A percentile compares a stretch with the other conserved stretches of the same genome.
Conservation (phyloP, 495 filamentous ascomycete species). For the Neurospora sublineolata region DNA sequence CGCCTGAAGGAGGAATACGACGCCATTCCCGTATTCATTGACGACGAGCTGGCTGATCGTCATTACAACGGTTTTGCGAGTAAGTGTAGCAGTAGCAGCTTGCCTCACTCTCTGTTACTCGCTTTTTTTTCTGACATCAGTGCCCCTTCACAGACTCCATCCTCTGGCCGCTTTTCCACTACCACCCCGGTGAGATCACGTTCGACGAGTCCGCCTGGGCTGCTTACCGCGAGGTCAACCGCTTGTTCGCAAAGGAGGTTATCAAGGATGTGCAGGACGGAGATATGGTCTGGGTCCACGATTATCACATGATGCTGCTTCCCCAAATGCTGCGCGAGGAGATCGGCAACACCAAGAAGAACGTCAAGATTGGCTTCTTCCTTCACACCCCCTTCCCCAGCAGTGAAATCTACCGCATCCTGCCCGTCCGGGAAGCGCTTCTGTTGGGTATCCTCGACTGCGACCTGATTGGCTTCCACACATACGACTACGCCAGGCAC, state of each 20-base stretch:
- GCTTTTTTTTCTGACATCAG: not conserved
- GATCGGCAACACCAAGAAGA: conserved; percentile 52
- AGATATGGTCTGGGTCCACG: conserved; percentile 88
- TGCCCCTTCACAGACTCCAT: conserved; percentile 60
- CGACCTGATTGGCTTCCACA: conserved; percentile 89
- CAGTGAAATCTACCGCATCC: conserved; percentile 80
- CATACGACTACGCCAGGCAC: conserved; percentile 85
- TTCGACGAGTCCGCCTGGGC: conserved; percentile 82
- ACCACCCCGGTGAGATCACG: conserved; percentile 84
- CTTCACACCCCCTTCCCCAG: conserved; percentile 91
- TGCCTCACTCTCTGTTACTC: not conserved
- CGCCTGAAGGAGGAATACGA: conserved; percentile 60
- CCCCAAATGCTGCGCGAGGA: conserved; percentile 77
- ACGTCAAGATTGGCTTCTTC: conserved; percentile 88
- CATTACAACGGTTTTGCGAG: conserved; percentile 86
- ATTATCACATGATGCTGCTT: conserved; percentile 91
- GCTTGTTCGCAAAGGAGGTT: conserved; percentile 70
- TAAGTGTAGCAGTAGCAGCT: conserved; percentile 27
- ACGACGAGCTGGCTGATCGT: conserved; percentile 65
- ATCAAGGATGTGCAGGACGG: conserved; percentile 61
- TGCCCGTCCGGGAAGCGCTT: conserved; percentile 77
- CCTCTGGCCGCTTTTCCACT: conserved; percentile 93
- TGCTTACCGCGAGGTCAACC: conserved; percentile 78
- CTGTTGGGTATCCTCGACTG: conserved; percentile 70
- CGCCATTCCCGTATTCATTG: conserved; percentile 66